Conservation (phyloP, 352 stramenopile species). For the Poterioochromonas sp. region DNA sequence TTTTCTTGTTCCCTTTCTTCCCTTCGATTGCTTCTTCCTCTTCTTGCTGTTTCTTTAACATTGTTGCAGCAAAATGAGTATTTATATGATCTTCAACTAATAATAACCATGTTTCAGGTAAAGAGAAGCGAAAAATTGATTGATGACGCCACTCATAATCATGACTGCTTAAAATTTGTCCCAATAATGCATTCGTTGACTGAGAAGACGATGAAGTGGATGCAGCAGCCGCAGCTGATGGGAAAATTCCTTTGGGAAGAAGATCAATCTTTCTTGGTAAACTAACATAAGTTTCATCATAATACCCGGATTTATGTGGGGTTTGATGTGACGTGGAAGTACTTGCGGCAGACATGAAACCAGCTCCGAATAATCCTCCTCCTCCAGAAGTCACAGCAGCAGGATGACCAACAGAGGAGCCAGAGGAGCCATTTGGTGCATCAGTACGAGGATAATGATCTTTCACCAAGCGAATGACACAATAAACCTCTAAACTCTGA, state of each 20-base stretch:
- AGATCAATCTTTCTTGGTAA: too few species aligned
- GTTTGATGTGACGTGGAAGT: background rate
- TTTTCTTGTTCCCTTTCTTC: background rate
- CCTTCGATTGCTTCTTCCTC: background rate
- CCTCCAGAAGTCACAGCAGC: background rate
- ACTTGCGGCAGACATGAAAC: background rate
- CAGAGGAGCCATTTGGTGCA: background rate
- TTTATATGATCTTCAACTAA: too few species aligned
- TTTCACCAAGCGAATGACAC: background rate
- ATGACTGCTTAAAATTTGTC: background rate
- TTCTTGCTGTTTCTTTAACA: too few species aligned
- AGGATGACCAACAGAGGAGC: background rate
- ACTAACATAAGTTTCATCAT: too few species aligned
- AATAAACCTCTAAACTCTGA: background rate
- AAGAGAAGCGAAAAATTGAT: background rate
- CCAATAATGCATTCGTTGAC: background rate
- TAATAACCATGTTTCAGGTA: background rate
- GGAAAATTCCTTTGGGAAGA: too few species aligned
- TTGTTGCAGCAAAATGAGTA: too few species aligned
- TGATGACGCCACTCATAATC: background rate
- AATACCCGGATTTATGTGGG: background rate
- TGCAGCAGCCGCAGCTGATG: background rate
- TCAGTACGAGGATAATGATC: background rate
- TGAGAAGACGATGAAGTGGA: background rate
- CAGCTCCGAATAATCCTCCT: too few species aligned